Percentiles rank a stretch among this genome's conserved stretches.
Evolutionary conservation across 371 early-diverging fungal genomes (phyloP).

Genomic region (Mucor sp.): DNA sequence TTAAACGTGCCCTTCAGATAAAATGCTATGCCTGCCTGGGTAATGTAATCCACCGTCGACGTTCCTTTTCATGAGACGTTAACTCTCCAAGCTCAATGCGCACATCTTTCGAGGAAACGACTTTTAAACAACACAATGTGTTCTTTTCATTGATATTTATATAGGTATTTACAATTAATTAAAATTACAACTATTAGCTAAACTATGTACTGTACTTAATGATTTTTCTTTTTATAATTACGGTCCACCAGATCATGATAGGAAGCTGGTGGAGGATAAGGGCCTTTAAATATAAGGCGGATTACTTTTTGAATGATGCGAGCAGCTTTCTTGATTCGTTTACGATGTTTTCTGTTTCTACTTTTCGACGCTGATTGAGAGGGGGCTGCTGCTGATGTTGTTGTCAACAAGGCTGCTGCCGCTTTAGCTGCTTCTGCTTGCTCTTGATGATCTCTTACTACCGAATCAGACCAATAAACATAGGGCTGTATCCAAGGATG

Average conservation of each 20-base stretch:
- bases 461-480: background rate
- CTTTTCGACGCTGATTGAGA: background rate
- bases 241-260: slow-evolving; percentile 8
- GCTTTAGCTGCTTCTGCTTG: background rate
- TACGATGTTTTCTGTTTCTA: background rate
- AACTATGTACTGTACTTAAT: background rate
- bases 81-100: no score
- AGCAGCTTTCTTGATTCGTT: slow-evolving; percentile 3
- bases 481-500: slow-evolving; percentile 50
- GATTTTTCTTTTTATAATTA: background rate
- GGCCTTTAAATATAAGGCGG: slow-evolving; percentile 31
- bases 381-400: background rate
- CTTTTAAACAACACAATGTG: background rate
- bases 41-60: no score
- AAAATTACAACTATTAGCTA: background rate
- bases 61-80: no score
- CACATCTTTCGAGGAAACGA: no score
- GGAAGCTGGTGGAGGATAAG: slow-evolving; percentile 37
- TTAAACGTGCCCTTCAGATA: background rate
- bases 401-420: background rate
- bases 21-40: background rate
- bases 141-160: background rate
- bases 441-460: background rate
- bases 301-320: slow-evolving; percentile 15
- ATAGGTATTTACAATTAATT: background rate